Evolutionary conservation across 148 eudicot species (phyloP).

Genomic region (Fagopyrum esculentum): DNA sequence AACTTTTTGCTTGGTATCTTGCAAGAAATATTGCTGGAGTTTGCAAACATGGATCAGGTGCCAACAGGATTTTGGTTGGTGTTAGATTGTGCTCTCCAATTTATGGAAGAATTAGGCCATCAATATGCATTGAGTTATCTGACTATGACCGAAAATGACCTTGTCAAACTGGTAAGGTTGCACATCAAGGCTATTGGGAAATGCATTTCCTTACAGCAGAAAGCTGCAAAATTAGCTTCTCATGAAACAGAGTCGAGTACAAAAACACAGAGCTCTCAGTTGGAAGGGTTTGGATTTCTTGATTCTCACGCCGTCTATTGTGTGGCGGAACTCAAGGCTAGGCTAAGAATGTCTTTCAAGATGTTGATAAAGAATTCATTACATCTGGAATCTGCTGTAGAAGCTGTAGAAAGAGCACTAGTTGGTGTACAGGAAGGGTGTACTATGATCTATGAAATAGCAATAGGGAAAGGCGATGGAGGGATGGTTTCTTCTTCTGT

Average conservation of each 20-base stretch:
- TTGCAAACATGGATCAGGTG: constrained; percentile 29
- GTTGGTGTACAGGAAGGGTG: constrained; percentile 55
- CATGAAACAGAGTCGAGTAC: constrained; percentile 61
- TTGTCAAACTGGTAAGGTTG: constrained; percentile 48
- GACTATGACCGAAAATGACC: constrained; percentile 30
- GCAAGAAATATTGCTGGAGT: constrained; percentile 45
- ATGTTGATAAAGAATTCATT: constrained; percentile 51
- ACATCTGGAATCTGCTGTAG: constrained; percentile 48
- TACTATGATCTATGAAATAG: constrained; percentile 42
- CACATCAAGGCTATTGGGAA: constrained; percentile 72
- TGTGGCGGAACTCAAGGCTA: constrained; percentile 50
- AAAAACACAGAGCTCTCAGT: constrained; percentile 29
- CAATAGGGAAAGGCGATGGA: constrained; percentile 39
- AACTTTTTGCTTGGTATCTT: constrained; percentile 47
- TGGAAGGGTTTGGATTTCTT: constrained; percentile 23
- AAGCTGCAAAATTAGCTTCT: constrained; percentile 60
- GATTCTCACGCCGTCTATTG: constrained; percentile 23
- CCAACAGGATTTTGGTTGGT: constrained; percentile 39
- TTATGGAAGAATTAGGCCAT: constrained; percentile 66
- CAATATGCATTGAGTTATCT: constrained; percentile 39
- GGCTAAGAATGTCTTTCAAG: constrained; percentile 60
- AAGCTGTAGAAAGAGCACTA: constrained; percentile 59
- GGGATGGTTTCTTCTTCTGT: constrained; percentile 64
- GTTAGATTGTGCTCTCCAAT: constrained; percentile 61
- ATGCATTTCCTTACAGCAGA: constrained; percentile 81